phyloP scores from a whole-genome alignment of 2,329 filamentous ascomycete genomes.

The Fusarium agapanthi region DNA sequence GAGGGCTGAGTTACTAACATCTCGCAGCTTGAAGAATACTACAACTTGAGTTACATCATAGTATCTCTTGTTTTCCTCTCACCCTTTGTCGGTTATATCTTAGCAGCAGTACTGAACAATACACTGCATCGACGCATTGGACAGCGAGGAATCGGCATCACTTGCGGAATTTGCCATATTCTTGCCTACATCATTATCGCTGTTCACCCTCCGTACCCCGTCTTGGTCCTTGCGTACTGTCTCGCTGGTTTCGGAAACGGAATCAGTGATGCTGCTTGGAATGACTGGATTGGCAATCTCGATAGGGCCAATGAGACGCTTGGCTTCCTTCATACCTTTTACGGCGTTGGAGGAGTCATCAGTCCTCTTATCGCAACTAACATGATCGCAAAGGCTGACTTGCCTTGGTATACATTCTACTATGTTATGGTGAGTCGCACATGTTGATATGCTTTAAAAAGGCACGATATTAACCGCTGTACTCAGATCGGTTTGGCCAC shows the following conservation, averaged over 20 bases:
- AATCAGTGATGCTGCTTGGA: constrained; percentile 65
- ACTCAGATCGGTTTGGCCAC: constrained; percentile 22
- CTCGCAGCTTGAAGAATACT: constrained; percentile 56
- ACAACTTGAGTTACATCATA: constrained; percentile 66
- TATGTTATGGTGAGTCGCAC: constrained; percentile 71
- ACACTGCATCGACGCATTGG: constrained; percentile 42
- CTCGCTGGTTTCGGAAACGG: constrained; percentile 77
- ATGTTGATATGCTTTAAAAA: constrained; percentile 53
- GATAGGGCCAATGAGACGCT: constrained; percentile 74
- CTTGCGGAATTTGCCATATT: constrained; percentile 68
- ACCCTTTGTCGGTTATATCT: constrained; percentile 70
- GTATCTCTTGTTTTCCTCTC: constrained; percentile 73
- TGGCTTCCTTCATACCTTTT: constrained; percentile 74
- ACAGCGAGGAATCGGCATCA: constrained; percentile 65
- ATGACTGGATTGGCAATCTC: constrained; percentile 70
- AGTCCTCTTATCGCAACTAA: constrained; percentile 76
- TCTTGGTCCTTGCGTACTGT: constrained; percentile 70
- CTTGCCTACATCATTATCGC: constrained; percentile 70
- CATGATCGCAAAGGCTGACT: constrained; percentile 68
- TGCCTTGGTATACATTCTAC: constrained; percentile 78
- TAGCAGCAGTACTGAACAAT: constrained; percentile 70
- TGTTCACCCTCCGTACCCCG: constrained; percentile 73
- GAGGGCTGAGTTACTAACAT: not conserved
- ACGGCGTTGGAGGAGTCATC: constrained; percentile 73
- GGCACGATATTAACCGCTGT: constrained; percentile 41